These are phyloP conservation scores for Fallopia convolvulus DNA, from an alignment of 148 eudicot genomes.

Conservation along the genomic window DNA sequence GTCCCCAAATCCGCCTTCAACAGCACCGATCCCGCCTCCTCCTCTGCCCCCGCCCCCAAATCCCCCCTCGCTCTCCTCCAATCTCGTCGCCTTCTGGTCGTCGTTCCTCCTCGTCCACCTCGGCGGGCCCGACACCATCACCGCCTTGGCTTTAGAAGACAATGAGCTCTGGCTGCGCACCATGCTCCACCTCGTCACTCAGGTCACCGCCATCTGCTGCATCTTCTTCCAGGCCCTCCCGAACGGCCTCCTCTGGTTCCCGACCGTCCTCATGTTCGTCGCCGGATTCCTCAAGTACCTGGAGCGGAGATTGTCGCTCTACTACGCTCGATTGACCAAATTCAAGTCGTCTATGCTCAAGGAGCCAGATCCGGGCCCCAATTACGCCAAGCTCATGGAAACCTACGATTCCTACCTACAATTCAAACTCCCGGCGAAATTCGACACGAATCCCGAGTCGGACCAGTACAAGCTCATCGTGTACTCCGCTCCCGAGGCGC, in stretches of 20 bases:
- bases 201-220: constrained; percentile 19
- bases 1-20: constrained; percentile 15
- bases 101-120: constrained; percentile 19
- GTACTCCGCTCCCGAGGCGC: neutral
- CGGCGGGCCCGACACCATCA: constrained; percentile 26
- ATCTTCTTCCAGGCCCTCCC: constrained; percentile 24
- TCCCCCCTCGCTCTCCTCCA: neutral
- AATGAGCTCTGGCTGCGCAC: constrained; percentile 39
- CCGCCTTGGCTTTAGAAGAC: constrained; percentile 19
- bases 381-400: constrained; percentile 40
- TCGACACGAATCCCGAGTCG: constrained; percentile 25
- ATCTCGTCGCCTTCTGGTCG: constrained; percentile 18
- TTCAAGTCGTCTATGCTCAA: constrained; percentile 27
- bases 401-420: constrained; percentile 25
- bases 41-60: neutral
- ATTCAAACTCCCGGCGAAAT: constrained; percentile 23
- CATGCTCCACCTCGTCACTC: constrained; percentile 25
- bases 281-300: constrained; percentile 27
- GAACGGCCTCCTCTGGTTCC: constrained; percentile 13
- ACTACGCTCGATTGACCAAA: constrained; percentile 22
- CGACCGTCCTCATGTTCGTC: constrained; percentile 18
- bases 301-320: constrained; percentile 26
- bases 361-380: constrained; percentile 35
- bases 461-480: neutral
- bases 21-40: neutral